Percentiles rank a stretch among this genome's conserved stretches.
phyloP scores from a whole-genome alignment of 129 eudicot genomes.

The Flaveria bidentis region DNA sequence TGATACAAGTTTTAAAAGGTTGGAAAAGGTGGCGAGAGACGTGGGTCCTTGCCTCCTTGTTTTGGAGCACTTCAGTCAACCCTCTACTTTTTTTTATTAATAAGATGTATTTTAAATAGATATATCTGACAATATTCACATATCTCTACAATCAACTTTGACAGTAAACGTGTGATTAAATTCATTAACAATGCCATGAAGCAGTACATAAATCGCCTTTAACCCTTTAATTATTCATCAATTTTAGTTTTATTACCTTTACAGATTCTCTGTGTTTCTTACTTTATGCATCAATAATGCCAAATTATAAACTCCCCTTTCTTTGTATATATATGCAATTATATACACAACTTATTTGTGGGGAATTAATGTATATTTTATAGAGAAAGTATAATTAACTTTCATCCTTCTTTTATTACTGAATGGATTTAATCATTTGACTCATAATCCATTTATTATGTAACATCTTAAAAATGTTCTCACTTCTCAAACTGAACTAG shows the following conservation, averaged over 20 bases:
- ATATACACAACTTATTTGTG: slow-evolving; percentile 12
- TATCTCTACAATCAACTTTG: slow-evolving; percentile 44
- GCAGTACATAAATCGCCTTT: slow-evolving; percentile 43
- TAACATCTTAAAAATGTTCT: no score
- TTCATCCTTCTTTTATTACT: background rate
- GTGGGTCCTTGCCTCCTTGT: slow-evolving; percentile 79
- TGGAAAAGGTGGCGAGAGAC: slow-evolving; percentile 61
- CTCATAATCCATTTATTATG: no score
- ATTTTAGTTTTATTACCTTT: slow-evolving; percentile 41
- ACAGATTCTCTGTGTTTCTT: slow-evolving; percentile 47
- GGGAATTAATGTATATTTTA: slow-evolving; percentile 3
- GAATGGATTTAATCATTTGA: no score
- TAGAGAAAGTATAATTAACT: background rate
- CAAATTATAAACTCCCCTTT: slow-evolving; percentile 20
- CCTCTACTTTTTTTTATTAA: slow-evolving; percentile 25
- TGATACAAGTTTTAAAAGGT: slow-evolving; percentile 26
- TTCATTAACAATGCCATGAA: slow-evolving; percentile 41
- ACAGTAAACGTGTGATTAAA: slow-evolving; percentile 46
- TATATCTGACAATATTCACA: slow-evolving; percentile 43
- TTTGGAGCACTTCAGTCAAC: slow-evolving; percentile 56
- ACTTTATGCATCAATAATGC: slow-evolving; percentile 41
- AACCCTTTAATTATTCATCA: slow-evolving; percentile 38
- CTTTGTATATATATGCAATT: slow-evolving; percentile 1
- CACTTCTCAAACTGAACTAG: no score
- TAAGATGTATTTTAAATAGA: slow-evolving; percentile 17